Conservation (phyloP, 352 stramenopile genomes). For the Phytophthora citricola region DNA sequence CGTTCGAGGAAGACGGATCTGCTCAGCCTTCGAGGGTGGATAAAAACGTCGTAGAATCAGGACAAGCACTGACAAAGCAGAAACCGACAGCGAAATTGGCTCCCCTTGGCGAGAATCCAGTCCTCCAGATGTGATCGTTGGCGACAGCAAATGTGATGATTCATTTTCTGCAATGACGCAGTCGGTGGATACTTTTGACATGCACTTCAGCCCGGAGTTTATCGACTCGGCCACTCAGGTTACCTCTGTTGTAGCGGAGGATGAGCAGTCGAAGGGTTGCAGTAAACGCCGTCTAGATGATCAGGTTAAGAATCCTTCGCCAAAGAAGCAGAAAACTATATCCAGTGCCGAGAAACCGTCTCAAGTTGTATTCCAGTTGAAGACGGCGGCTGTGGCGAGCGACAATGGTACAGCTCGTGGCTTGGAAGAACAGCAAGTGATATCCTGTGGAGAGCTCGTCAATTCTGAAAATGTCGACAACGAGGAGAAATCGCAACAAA, state of each 20-base stretch:
- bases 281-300: constrained; percentile 10
- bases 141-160: constrained; percentile 18
- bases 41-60: constrained; percentile 7
- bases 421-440: not conserved
- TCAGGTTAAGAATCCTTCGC: not conserved
- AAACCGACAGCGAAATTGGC: constrained; percentile 26
- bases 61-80: constrained; percentile 12
- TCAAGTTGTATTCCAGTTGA: not conserved
- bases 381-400: not conserved
- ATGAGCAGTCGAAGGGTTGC: not conserved
- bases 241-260: constrained; percentile 6
- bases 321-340: constrained; percentile 21
- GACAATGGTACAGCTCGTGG: not conserved
- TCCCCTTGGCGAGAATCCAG: constrained; percentile 19
- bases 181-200: constrained; percentile 35
- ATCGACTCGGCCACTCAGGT: constrained; percentile 44
- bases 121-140: constrained; percentile 3
- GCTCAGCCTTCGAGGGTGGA: not conserved
- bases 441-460: not conserved
- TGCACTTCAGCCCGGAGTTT: constrained; percentile 70
- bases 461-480: constrained; percentile 32
- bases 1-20: not conserved
- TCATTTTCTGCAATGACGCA: constrained; percentile 43
- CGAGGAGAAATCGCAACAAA: constrained; percentile 45
- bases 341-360: not conserved